Conservation (phyloP, 306 rosid species). For the Alnus glutinosa region DNA sequence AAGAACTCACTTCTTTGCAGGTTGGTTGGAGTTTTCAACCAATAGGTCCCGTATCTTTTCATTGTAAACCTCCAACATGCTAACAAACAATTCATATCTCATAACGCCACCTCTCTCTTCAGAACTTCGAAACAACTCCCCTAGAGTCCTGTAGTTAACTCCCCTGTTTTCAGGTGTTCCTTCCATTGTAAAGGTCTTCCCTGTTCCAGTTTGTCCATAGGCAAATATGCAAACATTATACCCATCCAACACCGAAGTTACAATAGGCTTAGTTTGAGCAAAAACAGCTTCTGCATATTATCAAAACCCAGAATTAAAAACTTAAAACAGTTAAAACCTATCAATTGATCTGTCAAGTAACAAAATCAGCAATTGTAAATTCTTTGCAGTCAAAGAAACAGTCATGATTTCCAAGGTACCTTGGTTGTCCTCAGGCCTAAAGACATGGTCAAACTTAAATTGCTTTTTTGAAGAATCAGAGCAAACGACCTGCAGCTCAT, state of each 20-base stretch:
- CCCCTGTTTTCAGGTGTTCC: slow-evolving; percentile 89
- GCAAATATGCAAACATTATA: slow-evolving; percentile 94
- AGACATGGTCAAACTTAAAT: slow-evolving; percentile 84
- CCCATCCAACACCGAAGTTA: slow-evolving; percentile 93
- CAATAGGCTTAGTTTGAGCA: slow-evolving; percentile 74
- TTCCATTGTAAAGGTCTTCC: slow-evolving; percentile 98
- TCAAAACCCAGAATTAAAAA: slow-evolving; percentile 14
- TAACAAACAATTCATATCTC: slow-evolving; percentile 78
- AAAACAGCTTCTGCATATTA: slow-evolving; percentile 74
- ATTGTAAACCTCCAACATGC: slow-evolving; percentile 96
- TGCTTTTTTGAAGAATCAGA: slow-evolving; percentile 90
- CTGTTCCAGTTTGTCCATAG: slow-evolving; percentile 99
- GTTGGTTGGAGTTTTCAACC: slow-evolving; percentile 73
- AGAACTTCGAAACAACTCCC: slow-evolving; percentile 69
- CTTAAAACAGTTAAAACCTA: neutral
- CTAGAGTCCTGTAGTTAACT: slow-evolving; percentile 90
- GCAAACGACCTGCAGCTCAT: slow-evolving; percentile 76
- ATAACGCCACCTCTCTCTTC: slow-evolving; percentile 67
- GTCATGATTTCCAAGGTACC: slow-evolving; percentile 44
- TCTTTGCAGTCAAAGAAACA: slow-evolving; percentile 7
- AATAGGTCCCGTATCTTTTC: slow-evolving; percentile 92
- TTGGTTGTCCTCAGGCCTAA: slow-evolving; percentile 81
- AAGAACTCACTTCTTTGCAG: slow-evolving; percentile 74
- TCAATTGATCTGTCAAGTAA: neutral
- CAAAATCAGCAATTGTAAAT: neutral